Evolutionary conservation across 2,329 filamentous ascomycete genomes (phyloP).

Genomic region (Cladosporium sp.): DNA sequence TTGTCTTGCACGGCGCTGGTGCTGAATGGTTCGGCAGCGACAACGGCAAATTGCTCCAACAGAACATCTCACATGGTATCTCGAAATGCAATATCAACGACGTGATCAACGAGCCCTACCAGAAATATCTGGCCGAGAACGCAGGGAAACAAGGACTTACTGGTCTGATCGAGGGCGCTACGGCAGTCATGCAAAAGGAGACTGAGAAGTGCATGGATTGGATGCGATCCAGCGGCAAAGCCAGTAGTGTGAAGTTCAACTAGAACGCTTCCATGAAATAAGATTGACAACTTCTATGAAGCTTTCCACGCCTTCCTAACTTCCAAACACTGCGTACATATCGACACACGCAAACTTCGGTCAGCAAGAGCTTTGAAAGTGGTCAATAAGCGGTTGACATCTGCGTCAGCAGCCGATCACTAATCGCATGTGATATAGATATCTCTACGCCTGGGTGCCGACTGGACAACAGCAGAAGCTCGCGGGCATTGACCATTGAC

Average conservation of each 20-base stretch:
- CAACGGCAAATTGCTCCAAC: slow-evolving; percentile 41
- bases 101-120: slow-evolving; percentile 41
- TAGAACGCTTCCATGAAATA: not conserved
- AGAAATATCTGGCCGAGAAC: slow-evolving; percentile 21
- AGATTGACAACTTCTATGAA: too few relatives aligned
- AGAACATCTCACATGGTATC: slow-evolving; percentile 51
- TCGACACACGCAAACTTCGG: too few relatives aligned
- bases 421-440: not conserved
- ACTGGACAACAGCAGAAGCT: not conserved
- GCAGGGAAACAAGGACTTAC: slow-evolving; percentile 23
- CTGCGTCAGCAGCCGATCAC: not conserved
- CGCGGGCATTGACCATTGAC: not conserved
- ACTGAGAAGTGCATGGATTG: slow-evolving; percentile 23
- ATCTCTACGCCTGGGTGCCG: too few relatives aligned
- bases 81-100: slow-evolving; percentile 58
- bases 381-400: not conserved
- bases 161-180: slow-evolving; percentile 28
- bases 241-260: slow-evolving; percentile 4
- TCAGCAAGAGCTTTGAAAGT: too few relatives aligned
- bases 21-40: slow-evolving; percentile 40
- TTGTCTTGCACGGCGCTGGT: slow-evolving; percentile 56
- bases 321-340: too few relatives aligned
- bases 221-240: slow-evolving; percentile 13
- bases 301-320: too few relatives aligned
- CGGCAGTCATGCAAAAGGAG: slow-evolving; percentile 25